Conservation (phyloP, 345 rosid species). For the Camelina neglecta region DNA sequence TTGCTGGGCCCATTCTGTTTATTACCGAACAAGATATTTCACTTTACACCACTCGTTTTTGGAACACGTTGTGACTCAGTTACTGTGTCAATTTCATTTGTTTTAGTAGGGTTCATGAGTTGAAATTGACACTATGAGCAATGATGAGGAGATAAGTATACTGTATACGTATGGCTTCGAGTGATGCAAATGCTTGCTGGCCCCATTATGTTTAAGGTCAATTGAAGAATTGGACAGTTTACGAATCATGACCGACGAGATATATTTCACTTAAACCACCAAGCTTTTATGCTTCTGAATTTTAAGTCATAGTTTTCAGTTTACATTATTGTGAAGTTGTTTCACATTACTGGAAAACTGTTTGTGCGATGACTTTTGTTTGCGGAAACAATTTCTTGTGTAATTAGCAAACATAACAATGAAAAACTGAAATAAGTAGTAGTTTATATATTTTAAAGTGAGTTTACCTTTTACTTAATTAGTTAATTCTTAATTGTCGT, state of each 20-base stretch:
- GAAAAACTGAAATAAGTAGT: not conserved
- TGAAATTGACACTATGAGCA: too few species aligned
- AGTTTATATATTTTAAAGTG: not conserved
- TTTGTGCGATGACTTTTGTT: not conserved
- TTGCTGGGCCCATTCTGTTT: not conserved
- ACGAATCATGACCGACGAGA: too few species aligned
- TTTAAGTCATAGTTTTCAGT: too few species aligned
- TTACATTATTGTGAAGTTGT: not conserved
- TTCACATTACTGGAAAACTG: not conserved
- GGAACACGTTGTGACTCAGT: conserved; percentile 14
- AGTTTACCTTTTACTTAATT: not conserved
- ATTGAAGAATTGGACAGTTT: too few species aligned
- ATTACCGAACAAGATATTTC: not conserved
- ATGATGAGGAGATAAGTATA: too few species aligned
- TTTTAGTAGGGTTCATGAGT: too few species aligned
- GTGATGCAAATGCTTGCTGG: too few species aligned
- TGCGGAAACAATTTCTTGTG: not conserved
- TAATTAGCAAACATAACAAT: not conserved
- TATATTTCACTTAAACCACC: too few species aligned
- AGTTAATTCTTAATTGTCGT: not conserved
- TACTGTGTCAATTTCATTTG: too few species aligned
- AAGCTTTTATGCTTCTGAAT: too few species aligned
- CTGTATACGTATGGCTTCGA: too few species aligned
- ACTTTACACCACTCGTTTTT: conserved; percentile 25
- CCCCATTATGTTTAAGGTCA: too few species aligned